Percentiles rank a stretch among this genome's conserved stretches.
Conservation (phyloP, 495 filamentous ascomycete species). For the Xylaria flabelliformis region DNA sequence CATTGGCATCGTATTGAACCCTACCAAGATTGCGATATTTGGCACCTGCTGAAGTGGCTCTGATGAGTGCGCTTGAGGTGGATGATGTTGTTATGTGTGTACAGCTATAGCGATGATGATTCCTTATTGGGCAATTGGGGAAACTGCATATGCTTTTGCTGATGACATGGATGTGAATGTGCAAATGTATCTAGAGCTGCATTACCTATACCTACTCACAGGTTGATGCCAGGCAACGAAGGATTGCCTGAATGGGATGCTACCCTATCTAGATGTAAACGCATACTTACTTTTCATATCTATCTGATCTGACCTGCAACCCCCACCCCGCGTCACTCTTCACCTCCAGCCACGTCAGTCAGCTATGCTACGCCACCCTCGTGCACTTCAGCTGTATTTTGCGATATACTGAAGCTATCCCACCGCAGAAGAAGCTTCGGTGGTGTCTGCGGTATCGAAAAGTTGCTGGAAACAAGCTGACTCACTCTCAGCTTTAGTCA, state of each 20-base stretch:
- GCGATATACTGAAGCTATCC: not conserved
- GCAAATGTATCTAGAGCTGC: not conserved
- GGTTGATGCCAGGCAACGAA: not conserved
- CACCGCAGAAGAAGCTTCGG: not conserved
- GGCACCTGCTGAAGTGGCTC: not conserved
- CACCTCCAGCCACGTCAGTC: not conserved
- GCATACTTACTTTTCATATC: not conserved
- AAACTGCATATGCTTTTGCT: not conserved
- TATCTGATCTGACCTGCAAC: not conserved
- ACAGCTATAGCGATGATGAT: conserved; percentile 7
- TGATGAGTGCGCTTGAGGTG: too few relatives aligned
- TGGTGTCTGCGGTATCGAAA: not conserved
- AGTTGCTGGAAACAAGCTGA: not conserved
- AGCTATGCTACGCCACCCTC: not conserved
- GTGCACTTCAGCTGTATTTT: not conserved
- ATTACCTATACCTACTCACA: not conserved
- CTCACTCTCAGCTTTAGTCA: not conserved
- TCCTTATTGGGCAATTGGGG: conserved; percentile 8
- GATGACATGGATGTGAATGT: conserved; percentile 3
- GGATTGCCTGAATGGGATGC: not conserved
- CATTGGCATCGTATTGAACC: not conserved
- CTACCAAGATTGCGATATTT: not conserved
- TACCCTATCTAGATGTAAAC: not conserved
- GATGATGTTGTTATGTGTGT: not conserved
- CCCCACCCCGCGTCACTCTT: not conserved